Evolutionary conservation across 805 yeast genomes (phyloP).

Genomic region (Yamadazyma kitorensis): DNA sequence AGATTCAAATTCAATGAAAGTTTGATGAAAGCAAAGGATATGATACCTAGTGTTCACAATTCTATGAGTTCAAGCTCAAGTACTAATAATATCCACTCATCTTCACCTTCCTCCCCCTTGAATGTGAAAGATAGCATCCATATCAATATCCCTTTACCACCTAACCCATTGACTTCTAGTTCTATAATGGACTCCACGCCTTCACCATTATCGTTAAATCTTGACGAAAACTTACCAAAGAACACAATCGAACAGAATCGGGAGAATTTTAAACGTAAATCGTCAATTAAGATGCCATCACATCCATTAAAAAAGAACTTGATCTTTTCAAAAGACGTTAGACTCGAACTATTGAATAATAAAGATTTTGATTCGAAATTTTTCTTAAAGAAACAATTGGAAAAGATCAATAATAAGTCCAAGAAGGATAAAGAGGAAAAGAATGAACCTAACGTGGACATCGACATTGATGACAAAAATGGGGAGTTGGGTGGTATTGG

Average conservation of each 20-base stretch:
- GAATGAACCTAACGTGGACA: too few species aligned
- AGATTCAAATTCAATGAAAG: conserved; percentile 19
- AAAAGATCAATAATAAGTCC: conserved; percentile 8
- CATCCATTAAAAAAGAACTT: conserved; percentile 25
- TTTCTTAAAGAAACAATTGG: not conserved
- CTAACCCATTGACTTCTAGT: conserved; percentile 6
- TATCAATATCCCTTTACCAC: too few species aligned
- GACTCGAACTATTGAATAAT: conserved; percentile 28
- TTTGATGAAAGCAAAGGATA: conserved; percentile 8
- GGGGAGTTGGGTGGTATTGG: too few species aligned
- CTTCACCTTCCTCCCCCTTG: too few species aligned
- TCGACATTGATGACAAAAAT: too few species aligned
- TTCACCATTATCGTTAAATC: conserved; percentile 22
- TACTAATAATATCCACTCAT: too few species aligned
- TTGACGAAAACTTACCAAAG: conserved; percentile 6
- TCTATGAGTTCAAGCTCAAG: conserved; percentile 9
- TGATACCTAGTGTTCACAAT: too few species aligned
- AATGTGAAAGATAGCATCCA: too few species aligned
- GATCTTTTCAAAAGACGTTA: conserved; percentile 37
- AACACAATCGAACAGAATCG: conserved; percentile 8
- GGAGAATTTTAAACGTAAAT: conserved; percentile 3
- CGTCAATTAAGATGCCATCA: not conserved
- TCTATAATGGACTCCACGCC: conserved; percentile 17
- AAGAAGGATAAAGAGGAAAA: conserved; percentile 7
- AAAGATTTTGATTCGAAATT: conserved; percentile 13